Evolutionary conservation across 1,284 basidiomycete genomes (phyloP).

Genomic region (Fistulinella staudtii): DNA sequence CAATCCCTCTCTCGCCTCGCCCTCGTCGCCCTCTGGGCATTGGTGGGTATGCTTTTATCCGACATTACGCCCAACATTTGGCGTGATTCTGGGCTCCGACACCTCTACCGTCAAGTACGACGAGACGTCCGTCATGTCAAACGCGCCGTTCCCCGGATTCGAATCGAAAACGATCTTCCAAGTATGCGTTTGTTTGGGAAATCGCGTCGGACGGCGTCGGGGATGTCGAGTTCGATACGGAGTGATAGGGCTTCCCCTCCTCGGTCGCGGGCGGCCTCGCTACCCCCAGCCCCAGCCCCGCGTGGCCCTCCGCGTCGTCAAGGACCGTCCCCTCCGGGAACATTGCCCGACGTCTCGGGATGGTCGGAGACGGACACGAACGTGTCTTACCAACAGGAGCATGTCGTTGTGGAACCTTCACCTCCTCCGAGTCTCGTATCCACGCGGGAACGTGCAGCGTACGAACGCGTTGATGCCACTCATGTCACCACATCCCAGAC

Average conservation of each 20-base stretch:
- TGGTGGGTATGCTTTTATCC: slow-evolving; percentile 62
- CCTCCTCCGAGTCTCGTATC: slow-evolving; percentile 31
- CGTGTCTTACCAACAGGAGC: slow-evolving; percentile 19
- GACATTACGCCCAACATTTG: slow-evolving; percentile 61
- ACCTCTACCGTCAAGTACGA: slow-evolving; percentile 51
- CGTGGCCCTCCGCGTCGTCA: slow-evolving; percentile 18
- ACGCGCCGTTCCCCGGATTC: slow-evolving; percentile 30
- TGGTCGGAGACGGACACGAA: slow-evolving; percentile 31
- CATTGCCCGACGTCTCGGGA: slow-evolving; percentile 27
- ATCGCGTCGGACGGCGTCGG: slow-evolving; percentile 17
- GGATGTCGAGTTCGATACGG: slow-evolving; percentile 24
- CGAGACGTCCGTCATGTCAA: slow-evolving; percentile 38
- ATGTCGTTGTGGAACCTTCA: slow-evolving; percentile 12
- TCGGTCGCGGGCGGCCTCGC: slow-evolving; percentile 19
- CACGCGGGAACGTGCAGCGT: slow-evolving; percentile 14
- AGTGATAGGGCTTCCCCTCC: slow-evolving; percentile 31
- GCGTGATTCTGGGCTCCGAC: slow-evolving; percentile 53
- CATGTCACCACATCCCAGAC: slow-evolving; percentile 6
- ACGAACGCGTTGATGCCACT: slow-evolving; percentile 13
- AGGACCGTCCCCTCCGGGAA: slow-evolving; percentile 28
- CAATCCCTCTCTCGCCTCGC: slow-evolving; percentile 53
- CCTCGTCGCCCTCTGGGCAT: slow-evolving; percentile 62
- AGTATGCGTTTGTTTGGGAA: slow-evolving; percentile 26
- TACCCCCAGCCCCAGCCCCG: slow-evolving; percentile 9
- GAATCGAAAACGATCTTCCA: slow-evolving; percentile 31